phyloP scores from a whole-genome alignment of 2,329 filamentous ascomycete species.

The Fusarium protoensiforme region DNA sequence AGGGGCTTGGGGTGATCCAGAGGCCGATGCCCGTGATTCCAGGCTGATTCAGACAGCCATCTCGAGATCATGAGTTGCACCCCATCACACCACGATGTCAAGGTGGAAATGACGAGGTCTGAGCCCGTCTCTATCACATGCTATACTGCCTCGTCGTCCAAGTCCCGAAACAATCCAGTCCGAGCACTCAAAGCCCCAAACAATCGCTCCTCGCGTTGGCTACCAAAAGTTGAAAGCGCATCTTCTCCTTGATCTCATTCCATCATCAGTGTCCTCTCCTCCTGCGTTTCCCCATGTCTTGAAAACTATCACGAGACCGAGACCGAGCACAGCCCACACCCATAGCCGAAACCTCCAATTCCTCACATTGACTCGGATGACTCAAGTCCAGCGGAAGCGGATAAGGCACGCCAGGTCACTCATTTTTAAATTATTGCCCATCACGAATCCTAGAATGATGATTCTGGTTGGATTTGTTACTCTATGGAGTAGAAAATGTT shows the following conservation, averaged over 20 bases:
- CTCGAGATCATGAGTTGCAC: not conserved
- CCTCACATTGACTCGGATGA: not conserved
- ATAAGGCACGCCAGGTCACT: not conserved
- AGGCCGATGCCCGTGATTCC: not conserved
- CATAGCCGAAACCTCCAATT: slow-evolving; percentile 3
- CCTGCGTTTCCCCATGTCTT: not conserved
- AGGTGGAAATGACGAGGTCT: slow-evolving; percentile 9
- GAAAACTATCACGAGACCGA: not conserved
- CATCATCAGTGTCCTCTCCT: not conserved
- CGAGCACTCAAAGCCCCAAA: not conserved
- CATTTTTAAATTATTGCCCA: not conserved
- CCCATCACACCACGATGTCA: not conserved
- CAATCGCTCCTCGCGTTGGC: not conserved
- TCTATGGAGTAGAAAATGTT: not conserved
- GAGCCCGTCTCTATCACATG: slow-evolving; percentile 7
- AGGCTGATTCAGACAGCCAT: slow-evolving; percentile 5
- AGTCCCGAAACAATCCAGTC: not conserved
- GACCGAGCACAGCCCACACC: no score
- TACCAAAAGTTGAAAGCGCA: not conserved
- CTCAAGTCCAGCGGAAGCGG: not conserved
- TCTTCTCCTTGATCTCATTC: not conserved
- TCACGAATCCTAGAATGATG: not conserved
- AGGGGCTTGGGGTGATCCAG: slow-evolving; percentile 1
- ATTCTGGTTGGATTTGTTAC: not conserved
- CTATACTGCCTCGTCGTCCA: not conserved